Base-by-base conservation (phyloP, 1,284 basidiomycete genomes). In the Waitea zeae region DNA sequence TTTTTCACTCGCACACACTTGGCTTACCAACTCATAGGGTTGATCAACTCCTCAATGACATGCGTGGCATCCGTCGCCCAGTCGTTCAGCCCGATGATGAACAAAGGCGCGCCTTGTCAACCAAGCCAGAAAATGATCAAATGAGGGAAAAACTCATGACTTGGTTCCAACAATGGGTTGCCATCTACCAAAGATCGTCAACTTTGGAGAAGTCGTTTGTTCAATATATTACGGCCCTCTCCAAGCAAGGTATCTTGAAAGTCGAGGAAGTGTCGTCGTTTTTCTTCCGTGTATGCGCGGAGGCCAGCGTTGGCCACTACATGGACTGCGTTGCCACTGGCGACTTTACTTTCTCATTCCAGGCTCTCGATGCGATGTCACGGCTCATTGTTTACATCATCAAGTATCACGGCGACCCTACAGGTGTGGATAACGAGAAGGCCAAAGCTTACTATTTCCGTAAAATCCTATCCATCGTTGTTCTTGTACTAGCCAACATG, bases 241-340 rank as follows among this genome's bases (percentile, higher is more conserved):
- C 92, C 40, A 90, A 88, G 50, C 89, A 96, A 57, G 90, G 90
- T 38, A 93, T 98, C 39, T 64, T 98, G 46, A 95, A 90, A 52
- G 83, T 87, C 28, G 95, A 99, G 52, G 93, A 98, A 43, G 70
- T 90, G 14, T 96, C 93, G 5, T 92, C 88, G 2, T 84, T 97
- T 51, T 99, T 98, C 67, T 98, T 97, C 74, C 75, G 95, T 15
- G 90, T 96, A 26, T 97, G 92, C 51, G 86, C 90, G 41, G 92
- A 98, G 56, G 79, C 89, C 20, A 89, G 89, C 45, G 81, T 98
- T 46, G 83, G 79, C 52, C 80, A 78, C 52, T 97, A 96, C 59
- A 69, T 81, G 52, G 90, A 92, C 57, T 80, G 79, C 46, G 67
- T 86, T 40, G 70, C 80, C 19, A 62, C 72, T 17, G 84, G 83